These are phyloP conservation scores for Cylindrodendrum hubeiense DNA, from an alignment of 2,329 filamentous ascomycete genomes.

Conservation along the genomic window DNA sequence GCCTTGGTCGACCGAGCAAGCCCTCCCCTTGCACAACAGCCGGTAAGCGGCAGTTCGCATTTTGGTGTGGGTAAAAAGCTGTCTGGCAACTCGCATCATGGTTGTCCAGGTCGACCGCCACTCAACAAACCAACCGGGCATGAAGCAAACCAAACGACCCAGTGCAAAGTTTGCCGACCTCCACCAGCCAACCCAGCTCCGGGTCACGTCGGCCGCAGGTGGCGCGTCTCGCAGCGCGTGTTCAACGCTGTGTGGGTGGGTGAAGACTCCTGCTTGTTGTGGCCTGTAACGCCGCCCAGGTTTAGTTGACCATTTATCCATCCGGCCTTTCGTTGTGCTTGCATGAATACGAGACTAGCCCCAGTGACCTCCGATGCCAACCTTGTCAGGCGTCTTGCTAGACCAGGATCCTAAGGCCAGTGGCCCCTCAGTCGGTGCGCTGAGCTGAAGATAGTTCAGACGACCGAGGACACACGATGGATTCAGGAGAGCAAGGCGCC, in stretches of 20 bases:
- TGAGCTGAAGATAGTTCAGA: conserved; percentile 40
- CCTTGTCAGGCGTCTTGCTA: conserved; percentile 9
- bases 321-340: conserved; percentile 27
- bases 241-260: conserved; percentile 34
- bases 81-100: conserved; percentile 3
- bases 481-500: conserved; percentile 10
- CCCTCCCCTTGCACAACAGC: conserved; percentile 4
- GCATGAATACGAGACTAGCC: conserved; percentile 44
- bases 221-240: conserved; percentile 38
- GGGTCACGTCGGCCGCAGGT: conserved; percentile 22
- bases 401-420: conserved; percentile 21
- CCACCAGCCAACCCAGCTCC: conserved; percentile 8
- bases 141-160: conserved; percentile 3
- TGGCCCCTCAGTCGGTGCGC: conserved; percentile 28
- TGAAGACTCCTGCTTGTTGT: conserved; percentile 31
- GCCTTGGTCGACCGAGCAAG: conserved; percentile 1
- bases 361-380: conserved; percentile 22
- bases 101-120: conserved; percentile 15
- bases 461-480: conserved; percentile 20
- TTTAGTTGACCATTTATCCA: conserved; percentile 30
- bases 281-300: conserved; percentile 37
- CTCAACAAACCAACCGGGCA: conserved; percentile 7
- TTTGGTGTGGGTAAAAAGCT: not conserved
- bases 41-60: conserved; percentile 17
- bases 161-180: not conserved